These are phyloP conservation scores for Boletus vermiculosoides DNA, from an alignment of 768 basidiomycete genomes.

Conservation along the genomic window DNA sequence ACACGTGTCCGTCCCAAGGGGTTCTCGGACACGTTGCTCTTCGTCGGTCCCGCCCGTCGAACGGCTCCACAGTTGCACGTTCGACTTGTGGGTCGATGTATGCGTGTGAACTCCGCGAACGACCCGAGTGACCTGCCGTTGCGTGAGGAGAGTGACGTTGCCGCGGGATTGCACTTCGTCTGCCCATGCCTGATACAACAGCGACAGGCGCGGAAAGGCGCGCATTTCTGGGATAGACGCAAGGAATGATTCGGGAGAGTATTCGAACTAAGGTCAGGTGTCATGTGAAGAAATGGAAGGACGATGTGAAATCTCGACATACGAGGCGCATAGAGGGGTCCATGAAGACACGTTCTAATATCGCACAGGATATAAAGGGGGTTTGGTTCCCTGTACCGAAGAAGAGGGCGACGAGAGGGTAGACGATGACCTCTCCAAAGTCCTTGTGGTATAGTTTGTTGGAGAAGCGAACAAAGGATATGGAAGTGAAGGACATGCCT, in stretches of 20 bases:
- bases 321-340: constrained; percentile 2
- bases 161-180: constrained; percentile 3
- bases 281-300: neutral
- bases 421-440: constrained; percentile 3
- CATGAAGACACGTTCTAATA: neutral
- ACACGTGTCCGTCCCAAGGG: neutral
- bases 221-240: constrained; percentile 8
- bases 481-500: neutral
- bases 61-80: constrained; percentile 3
- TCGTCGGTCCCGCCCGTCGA: neutral
- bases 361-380: neutral
- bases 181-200: constrained; percentile 1
- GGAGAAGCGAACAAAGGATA: neutral
- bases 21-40: neutral
- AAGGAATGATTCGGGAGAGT: constrained; percentile 11
- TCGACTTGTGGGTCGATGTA: neutral
- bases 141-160: neutral
- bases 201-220: constrained; percentile 5
- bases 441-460: neutral
- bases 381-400: constrained; percentile 6
- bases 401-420: constrained; percentile 4
- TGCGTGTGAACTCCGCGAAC: neutral
- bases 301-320: neutral
- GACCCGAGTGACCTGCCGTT: neutral
- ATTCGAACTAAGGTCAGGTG: neutral